A percentile compares a stretch with the other conserved stretches of the same genome.
phyloP scores from a whole-genome alignment of 2,329 filamentous ascomycete genomes.

The Fusarium incarnatum region DNA sequence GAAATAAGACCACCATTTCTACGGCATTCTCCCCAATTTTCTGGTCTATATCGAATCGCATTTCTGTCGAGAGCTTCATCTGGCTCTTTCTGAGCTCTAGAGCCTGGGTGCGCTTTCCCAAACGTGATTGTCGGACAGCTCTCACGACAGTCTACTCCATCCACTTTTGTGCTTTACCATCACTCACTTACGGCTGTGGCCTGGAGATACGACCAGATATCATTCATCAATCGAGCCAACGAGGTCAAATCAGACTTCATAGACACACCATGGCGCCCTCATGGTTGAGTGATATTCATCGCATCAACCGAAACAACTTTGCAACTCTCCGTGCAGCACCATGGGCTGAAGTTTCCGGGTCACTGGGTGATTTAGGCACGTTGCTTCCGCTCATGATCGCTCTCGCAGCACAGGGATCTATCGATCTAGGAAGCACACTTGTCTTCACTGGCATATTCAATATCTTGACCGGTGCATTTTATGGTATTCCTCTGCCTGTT shows the following conservation, averaged over 20 bases:
- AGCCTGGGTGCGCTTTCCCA: conserved; percentile 11
- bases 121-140: neutral
- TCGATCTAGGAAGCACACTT: conserved; percentile 85
- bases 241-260: neutral
- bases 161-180: neutral
- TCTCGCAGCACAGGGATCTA: conserved; percentile 79
- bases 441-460: conserved; percentile 92
- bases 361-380: conserved; percentile 88
- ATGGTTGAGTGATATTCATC: conserved; percentile 48
- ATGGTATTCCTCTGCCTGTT: conserved; percentile 90
- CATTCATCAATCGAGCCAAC: neutral
- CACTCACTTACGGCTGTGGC: neutral
- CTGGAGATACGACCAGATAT: neutral
- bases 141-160: neutral
- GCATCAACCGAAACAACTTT: conserved; percentile 61
- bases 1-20: conserved; percentile 7
- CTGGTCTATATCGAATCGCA: neutral
- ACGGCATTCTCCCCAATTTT: conserved; percentile 21
- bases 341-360: conserved; percentile 83
- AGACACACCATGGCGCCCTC: conserved; percentile 35
- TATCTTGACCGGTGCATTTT: conserved; percentile 81
- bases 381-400: conserved; percentile 90
- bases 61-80: neutral
- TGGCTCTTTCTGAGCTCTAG: neutral
- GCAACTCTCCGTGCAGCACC: conserved; percentile 60